phyloP scores from a whole-genome alignment of 768 basidiomycete genomes.

The Lentinula raphanica region DNA sequence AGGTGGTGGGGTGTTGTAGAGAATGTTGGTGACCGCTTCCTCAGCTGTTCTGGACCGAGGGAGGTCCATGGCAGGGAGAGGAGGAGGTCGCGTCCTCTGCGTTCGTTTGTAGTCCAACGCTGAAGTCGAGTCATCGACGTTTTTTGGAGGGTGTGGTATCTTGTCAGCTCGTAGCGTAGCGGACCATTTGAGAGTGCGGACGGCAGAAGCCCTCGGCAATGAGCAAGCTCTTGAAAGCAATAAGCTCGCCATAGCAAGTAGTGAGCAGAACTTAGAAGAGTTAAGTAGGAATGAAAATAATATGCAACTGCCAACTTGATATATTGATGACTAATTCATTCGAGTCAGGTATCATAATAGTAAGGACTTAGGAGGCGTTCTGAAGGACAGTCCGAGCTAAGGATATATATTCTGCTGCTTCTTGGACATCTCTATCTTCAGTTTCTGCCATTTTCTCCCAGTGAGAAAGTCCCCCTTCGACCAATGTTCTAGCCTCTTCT shows the following conservation, averaged over 20 bases:
- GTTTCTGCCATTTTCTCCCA: slow-evolving; percentile 72
- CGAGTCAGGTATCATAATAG: not conserved
- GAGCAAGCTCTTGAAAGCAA: slow-evolving; percentile 27
- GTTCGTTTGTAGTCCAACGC: slow-evolving; percentile 87
- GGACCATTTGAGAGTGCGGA: slow-evolving; percentile 36
- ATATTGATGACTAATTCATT: not conserved
- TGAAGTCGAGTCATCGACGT: slow-evolving; percentile 91
- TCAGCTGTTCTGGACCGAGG: slow-evolving; percentile 82
- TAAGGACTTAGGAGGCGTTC: not conserved
- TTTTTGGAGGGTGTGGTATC: slow-evolving; percentile 66
- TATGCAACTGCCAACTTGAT: not conserved
- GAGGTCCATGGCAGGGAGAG: slow-evolving; percentile 80
- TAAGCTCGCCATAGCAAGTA: slow-evolving; percentile 23
- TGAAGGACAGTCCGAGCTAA: slow-evolving; percentile 56
- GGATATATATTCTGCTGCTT: slow-evolving; percentile 56
- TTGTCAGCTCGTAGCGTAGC: slow-evolving; percentile 25
- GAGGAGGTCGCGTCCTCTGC: slow-evolving; percentile 71
- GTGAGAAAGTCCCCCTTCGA: slow-evolving; percentile 72
- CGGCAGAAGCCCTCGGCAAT: slow-evolving; percentile 19
- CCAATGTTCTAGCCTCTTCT: slow-evolving; percentile 71
- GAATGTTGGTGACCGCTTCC: slow-evolving; percentile 95
- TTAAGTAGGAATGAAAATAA: no score
- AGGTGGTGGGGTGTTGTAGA: slow-evolving; percentile 93
- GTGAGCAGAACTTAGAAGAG: not conserved
- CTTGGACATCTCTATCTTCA: slow-evolving; percentile 41